A percentile compares a stretch with the other conserved stretches of the same genome.
phyloP scores from a whole-genome alignment of 164 flowering plant genomes.

The Amborella trichopoda region DNA sequence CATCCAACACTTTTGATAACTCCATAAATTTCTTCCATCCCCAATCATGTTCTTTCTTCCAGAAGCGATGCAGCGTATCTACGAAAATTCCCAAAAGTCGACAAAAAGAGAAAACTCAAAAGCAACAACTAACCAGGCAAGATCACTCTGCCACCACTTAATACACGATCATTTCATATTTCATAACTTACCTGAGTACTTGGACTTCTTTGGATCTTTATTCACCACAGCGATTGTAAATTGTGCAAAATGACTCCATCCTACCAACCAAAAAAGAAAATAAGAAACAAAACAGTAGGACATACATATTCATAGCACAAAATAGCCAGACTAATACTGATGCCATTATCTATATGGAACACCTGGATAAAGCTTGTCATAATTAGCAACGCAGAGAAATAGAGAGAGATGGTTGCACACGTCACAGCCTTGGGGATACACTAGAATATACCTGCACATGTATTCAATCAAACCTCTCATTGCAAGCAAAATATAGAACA shows the following conservation, averaged over 20 bases:
- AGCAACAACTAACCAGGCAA: too few species aligned
- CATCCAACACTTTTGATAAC: constrained; percentile 77
- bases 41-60: constrained; percentile 99
- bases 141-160: too few species aligned
- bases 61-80: constrained; percentile 87
- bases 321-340: not conserved
- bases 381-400: constrained; percentile 98
- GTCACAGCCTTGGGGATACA: constrained; percentile 98
- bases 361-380: constrained; percentile 99
- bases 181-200: constrained; percentile 66
- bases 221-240: constrained; percentile 93
- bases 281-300: not conserved
- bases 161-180: too few species aligned
- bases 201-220: constrained; percentile 93
- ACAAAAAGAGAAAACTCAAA: too few species aligned
- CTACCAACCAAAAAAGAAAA: constrained; percentile 21
- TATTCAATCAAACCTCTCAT: not conserved
- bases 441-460: constrained; percentile 73
- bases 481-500: not conserved
- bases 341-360: constrained; percentile 4
- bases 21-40: constrained; percentile 99
- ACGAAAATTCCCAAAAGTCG: constrained; percentile 13
- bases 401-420: constrained; percentile 91
- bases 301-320: not conserved
- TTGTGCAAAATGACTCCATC: constrained; percentile 99